Evolutionary conservation across 257 asterid species (phyloP).

Genomic region (Gardenia jasminoides): DNA sequence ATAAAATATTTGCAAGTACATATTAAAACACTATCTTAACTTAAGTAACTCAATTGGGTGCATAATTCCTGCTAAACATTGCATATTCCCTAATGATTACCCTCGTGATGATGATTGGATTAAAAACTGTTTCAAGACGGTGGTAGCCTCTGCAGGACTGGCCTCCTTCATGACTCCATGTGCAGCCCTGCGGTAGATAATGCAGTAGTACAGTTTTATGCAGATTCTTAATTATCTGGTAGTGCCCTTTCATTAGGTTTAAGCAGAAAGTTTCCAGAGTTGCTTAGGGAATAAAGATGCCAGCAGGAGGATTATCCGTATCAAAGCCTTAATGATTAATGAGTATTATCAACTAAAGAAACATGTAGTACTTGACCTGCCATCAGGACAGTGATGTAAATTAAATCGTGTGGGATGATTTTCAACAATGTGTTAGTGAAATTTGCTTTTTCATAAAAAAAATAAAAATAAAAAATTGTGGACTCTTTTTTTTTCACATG

Average conservation of each 20-base stretch:
- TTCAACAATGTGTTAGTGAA: too few species aligned
- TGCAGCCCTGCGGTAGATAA: slow-evolving; percentile 17
- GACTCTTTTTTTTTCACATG: neutral
- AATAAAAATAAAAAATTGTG: neutral
- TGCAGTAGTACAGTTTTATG: neutral
- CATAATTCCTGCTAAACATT: slow-evolving; percentile 12
- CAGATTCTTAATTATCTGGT: neutral
- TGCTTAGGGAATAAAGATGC: neutral
- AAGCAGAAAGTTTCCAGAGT: neutral
- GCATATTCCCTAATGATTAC: slow-evolving; percentile 16
- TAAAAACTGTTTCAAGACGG: slow-evolving; percentile 8
- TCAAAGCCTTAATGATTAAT: neutral
- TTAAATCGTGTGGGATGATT: too few species aligned
- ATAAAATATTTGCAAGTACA: neutral
- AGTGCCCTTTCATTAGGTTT: slow-evolving; percentile 4
- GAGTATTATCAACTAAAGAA: neutral
- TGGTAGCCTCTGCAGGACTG: neutral
- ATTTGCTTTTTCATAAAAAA: too few species aligned
- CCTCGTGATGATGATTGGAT: neutral
- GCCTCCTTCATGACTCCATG: slow-evolving; percentile 16
- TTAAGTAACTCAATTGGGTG: neutral
- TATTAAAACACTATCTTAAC: neutral
- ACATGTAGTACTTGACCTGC: too few species aligned
- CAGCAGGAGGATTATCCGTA: neutral
- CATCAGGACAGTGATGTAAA: too few species aligned